A percentile compares a stretch with the other conserved stretches of the same genome.
Evolutionary conservation across 192 early-diverging fungal genomes (phyloP).

Genomic region (Dimargaris cristalligena): DNA sequence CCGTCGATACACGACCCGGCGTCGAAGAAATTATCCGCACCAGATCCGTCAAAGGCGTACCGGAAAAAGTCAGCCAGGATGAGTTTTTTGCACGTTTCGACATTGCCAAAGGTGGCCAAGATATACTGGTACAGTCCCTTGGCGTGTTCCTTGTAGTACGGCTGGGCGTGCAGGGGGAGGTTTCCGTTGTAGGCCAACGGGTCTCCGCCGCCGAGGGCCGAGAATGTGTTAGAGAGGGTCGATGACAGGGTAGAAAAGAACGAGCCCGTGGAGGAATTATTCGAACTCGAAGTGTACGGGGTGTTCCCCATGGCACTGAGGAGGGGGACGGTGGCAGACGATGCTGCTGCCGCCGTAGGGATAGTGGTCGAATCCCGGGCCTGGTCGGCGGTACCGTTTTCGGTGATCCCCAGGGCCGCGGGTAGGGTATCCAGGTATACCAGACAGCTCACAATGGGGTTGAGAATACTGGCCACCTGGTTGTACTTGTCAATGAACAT

Average conservation of each 20-base stretch:
- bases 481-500: constrained; percentile 99
- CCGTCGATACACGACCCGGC: constrained; percentile 94
- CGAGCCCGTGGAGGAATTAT: constrained; percentile 9
- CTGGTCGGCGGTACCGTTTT: not conserved
- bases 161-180: not conserved
- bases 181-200: not conserved
- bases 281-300: not conserved
- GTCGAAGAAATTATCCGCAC: constrained; percentile 79
- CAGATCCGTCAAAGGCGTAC: constrained; percentile 91
- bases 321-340: not conserved
- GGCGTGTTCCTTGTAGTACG: constrained; percentile 21
- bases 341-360: too few species aligned
- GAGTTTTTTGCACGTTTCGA: constrained; percentile 40
- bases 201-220: not conserved
- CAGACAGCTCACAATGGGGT: constrained; percentile 64
- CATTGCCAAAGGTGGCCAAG: constrained; percentile 44
- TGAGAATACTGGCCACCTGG: constrained; percentile 90
- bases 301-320: not conserved
- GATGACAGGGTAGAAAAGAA: constrained; percentile 5
- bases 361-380: not conserved
- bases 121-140: constrained; percentile 48
- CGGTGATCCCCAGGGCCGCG: not conserved
- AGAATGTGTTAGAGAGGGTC: constrained; percentile 1
- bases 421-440: constrained; percentile 49
- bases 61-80: constrained; percentile 91